A percentile compares a stretch with the other conserved stretches of the same genome.
Conservation (phyloP, 2,329 filamentous ascomycete species). For the Cladosporium halotolerans region DNA sequence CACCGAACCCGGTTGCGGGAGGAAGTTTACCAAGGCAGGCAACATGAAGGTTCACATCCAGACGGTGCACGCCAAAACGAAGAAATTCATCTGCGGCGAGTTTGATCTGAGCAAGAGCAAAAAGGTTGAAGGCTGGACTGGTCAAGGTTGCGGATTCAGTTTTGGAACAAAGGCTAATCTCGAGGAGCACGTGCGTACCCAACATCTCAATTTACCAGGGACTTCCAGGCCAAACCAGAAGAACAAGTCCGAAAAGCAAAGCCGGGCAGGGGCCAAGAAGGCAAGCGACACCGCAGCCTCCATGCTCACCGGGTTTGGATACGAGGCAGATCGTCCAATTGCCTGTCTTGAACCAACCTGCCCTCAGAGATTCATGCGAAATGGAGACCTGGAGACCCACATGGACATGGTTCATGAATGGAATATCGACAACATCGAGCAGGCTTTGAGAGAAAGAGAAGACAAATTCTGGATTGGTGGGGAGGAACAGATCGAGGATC, state of each 20-base stretch:
- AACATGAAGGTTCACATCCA: slow-evolving; percentile 77
- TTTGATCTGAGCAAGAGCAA: slow-evolving; percentile 56
- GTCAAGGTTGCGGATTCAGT: slow-evolving; percentile 61
- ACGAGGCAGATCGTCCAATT: slow-evolving; percentile 46
- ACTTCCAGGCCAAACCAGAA: slow-evolving; percentile 10
- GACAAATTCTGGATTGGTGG: slow-evolving; percentile 44
- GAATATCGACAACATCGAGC: slow-evolving; percentile 33
- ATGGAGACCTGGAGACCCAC: slow-evolving; percentile 54
- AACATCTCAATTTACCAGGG: slow-evolving; percentile 52
- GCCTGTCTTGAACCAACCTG: slow-evolving; percentile 48
- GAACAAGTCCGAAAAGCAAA: slow-evolving; percentile 8
- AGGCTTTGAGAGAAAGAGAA: slow-evolving; percentile 32
- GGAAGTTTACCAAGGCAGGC: slow-evolving; percentile 73
- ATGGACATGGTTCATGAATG: slow-evolving; percentile 41
- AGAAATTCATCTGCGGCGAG: slow-evolving; percentile 71
- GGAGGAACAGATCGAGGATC: slow-evolving; percentile 13
- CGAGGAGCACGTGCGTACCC: slow-evolving; percentile 76
- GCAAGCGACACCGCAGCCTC: neutral
- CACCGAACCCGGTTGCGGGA: slow-evolving; percentile 60
- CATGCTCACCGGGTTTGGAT: slow-evolving; percentile 51
- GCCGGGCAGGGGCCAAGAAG: neutral
- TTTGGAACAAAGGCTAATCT: slow-evolving; percentile 74
- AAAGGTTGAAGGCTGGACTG: slow-evolving; percentile 57
- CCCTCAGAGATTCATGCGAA: slow-evolving; percentile 49
- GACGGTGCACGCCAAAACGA: slow-evolving; percentile 66